Evolutionary conservation across 139 green algal genomes (phyloP).

Genomic region (Micractinium sp.): DNA sequence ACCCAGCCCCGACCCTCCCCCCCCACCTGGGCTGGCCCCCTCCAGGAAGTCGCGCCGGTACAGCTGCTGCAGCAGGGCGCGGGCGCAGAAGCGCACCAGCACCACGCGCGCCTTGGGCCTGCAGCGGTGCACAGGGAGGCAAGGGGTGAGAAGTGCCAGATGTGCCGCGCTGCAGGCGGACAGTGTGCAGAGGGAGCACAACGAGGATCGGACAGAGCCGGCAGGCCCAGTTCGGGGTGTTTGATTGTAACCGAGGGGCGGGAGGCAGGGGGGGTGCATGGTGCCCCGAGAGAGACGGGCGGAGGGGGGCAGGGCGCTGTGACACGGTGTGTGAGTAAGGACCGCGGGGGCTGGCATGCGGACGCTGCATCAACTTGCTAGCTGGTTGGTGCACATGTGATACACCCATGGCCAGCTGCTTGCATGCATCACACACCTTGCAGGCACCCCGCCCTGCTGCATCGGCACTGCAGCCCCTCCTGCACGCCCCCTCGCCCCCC

Average conservation of each 20-base stretch:
- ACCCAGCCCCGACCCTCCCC: background rate
- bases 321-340: too few relatives aligned
- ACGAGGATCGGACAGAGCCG: too few relatives aligned
- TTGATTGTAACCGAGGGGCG: too few relatives aligned
- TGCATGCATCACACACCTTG: background rate
- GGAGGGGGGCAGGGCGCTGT: too few relatives aligned
- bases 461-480: background rate
- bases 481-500: background rate
- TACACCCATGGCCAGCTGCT: too few relatives aligned
- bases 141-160: too few relatives aligned
- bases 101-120: conserved; percentile 74
- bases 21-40: background rate
- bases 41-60: conserved; percentile 66
- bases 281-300: too few relatives aligned
- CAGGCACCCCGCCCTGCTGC: background rate
- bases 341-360: too few relatives aligned
- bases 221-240: background rate
- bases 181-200: too few relatives aligned
- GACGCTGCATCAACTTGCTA: too few relatives aligned
- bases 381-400: too few relatives aligned
- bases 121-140: background rate
- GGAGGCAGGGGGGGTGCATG: too few relatives aligned
- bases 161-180: conserved; percentile 31
- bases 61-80: conserved; percentile 70
- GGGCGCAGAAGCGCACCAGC: conserved; percentile 74